Conservation (phyloP, 352 stramenopile species). For the Pythium dissimile region DNA sequence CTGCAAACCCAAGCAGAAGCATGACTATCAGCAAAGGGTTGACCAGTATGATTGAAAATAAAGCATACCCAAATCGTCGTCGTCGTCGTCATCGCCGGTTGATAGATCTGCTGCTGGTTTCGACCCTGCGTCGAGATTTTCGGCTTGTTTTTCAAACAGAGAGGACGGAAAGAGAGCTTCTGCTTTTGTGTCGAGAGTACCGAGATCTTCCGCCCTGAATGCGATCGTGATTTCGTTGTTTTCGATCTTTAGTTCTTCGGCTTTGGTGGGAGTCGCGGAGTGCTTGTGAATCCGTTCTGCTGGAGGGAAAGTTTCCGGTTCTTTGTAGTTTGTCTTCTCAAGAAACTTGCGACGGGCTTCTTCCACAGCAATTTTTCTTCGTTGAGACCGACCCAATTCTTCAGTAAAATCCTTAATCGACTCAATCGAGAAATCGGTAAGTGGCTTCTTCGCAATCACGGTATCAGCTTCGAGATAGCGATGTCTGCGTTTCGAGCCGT, state of each 20-base stretch:
- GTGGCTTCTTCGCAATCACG: slow-evolving; percentile 18
- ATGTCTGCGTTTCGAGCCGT: slow-evolving; percentile 17
- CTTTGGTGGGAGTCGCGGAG: neutral
- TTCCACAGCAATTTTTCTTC: slow-evolving; percentile 28
- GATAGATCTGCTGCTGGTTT: too few relatives aligned
- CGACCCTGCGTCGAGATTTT: too few relatives aligned
- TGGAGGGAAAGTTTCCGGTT: slow-evolving; percentile 39
- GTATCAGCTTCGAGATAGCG: slow-evolving; percentile 17
- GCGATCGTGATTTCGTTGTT: slow-evolving; percentile 30
- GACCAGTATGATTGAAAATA: neutral
- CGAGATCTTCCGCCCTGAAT: slow-evolving; percentile 44
- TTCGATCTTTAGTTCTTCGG: neutral
- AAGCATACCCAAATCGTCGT: slow-evolving; percentile 40
- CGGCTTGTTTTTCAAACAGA: slow-evolving; percentile 22
- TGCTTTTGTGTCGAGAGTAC: slow-evolving; percentile 16
- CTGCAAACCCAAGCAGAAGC: neutral
- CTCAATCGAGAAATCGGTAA: slow-evolving; percentile 32
- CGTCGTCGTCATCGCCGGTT: slow-evolving; percentile 29
- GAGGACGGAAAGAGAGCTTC: slow-evolving; percentile 37
- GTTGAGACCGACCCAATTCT: slow-evolving; percentile 25
- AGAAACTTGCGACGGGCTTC: slow-evolving; percentile 15
- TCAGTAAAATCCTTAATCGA: slow-evolving; percentile 27
- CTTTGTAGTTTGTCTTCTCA: slow-evolving; percentile 33
- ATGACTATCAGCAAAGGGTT: neutral
- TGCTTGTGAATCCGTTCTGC: slow-evolving; percentile 36